A percentile compares a stretch with the other conserved stretches of the same genome.
These are phyloP conservation scores for Bipolaris victoriae DNA, from an alignment of 2,329 filamentous ascomycete species.

Conservation along the genomic window DNA sequence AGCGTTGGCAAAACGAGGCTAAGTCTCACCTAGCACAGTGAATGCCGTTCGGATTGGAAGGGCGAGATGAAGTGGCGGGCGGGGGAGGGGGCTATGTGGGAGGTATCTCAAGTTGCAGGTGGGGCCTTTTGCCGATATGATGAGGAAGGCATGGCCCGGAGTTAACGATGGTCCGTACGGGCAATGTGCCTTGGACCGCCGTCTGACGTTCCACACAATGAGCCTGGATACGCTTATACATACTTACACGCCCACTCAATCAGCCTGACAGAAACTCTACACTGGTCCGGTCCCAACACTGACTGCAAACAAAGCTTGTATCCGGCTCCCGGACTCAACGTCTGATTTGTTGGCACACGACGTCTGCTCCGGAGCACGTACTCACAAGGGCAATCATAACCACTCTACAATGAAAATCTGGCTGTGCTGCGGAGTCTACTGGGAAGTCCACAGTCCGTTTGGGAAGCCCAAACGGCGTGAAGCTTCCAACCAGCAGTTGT, in stretches of 20 bases:
- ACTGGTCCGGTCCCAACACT: neutral
- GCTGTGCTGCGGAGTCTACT: slow-evolving; percentile 28
- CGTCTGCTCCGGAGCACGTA: neutral
- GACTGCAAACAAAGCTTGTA: neutral
- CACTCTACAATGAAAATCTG: slow-evolving; percentile 23
- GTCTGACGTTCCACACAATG: neutral
- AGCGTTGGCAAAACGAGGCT: slow-evolving; percentile 15
- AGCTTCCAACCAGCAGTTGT: slow-evolving; percentile 22
- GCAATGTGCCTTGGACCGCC: neutral
- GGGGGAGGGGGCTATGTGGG: slow-evolving; percentile 25
- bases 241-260: neutral
- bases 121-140: slow-evolving; percentile 26
- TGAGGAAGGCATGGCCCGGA: neutral
- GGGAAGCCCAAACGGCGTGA: slow-evolving; percentile 18
- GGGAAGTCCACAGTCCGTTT: slow-evolving; percentile 26
- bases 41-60: slow-evolving; percentile 29
- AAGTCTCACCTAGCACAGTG: slow-evolving; percentile 7
- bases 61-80: slow-evolving; percentile 14
- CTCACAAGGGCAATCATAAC: neutral
- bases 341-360: neutral
- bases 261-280: neutral
- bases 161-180: neutral
- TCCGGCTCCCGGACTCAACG: neutral
- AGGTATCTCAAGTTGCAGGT: slow-evolving; percentile 29
- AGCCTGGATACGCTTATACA: neutral